Percentiles rank a stretch among this genome's conserved stretches.
Conservation (phyloP, 176 grass and related monocot species). For the Themeda triandra region DNA sequence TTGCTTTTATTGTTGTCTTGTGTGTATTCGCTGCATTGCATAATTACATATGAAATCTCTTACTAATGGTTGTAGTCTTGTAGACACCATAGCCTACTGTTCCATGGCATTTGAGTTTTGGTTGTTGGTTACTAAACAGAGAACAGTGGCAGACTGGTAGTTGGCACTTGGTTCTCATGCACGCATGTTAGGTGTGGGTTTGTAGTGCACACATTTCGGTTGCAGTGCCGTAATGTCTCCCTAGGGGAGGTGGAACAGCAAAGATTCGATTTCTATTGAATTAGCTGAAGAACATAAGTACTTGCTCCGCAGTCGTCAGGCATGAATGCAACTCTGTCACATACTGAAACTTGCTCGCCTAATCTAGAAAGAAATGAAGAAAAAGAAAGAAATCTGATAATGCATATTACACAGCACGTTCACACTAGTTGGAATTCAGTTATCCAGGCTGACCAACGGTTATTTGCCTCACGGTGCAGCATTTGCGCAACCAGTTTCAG, state of each 20-base stretch:
- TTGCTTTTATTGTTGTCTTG: neutral
- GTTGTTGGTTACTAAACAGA: neutral
- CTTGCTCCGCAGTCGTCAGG: neutral
- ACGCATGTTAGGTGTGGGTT: neutral
- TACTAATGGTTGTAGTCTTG: too few relatives aligned
- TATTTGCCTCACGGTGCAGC: constrained; percentile 28
- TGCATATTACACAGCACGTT: neutral
- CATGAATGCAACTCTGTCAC: neutral
- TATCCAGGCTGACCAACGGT: neutral
- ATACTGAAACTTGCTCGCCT: neutral
- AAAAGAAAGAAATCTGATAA: neutral
- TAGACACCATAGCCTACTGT: neutral
- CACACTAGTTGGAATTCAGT: neutral
- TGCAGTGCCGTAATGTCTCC: neutral
- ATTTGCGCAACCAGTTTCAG: constrained; percentile 42
- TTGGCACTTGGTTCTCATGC: neutral
- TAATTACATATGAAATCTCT: neutral
- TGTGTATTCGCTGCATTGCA: neutral
- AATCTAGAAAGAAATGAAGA: neutral
- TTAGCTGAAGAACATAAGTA: neutral
- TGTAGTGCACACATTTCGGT: neutral
- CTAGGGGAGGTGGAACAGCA: neutral
- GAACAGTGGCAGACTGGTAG: neutral
- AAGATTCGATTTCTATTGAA: neutral
- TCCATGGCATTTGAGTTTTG: neutral